A percentile compares a stretch with the other conserved stretches of the same genome.
Evolutionary conservation across 2,329 filamentous ascomycete genomes (phyloP).

Genomic region (Periconia digitata): DNA sequence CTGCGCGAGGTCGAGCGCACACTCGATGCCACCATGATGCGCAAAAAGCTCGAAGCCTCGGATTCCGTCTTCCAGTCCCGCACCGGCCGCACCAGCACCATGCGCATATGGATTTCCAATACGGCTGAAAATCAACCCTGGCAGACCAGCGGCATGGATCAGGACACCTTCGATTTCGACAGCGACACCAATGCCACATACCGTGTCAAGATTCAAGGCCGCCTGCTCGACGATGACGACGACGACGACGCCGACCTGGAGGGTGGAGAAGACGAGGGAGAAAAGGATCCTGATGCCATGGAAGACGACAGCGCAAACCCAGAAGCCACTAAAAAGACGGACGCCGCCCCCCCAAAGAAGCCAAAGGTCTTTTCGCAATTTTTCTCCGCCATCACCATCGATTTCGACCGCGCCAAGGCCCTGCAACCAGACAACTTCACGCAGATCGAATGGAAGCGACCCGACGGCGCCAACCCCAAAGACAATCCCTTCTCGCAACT

Average conservation of each 20-base stretch:
- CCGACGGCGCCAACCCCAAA: conserved; percentile 63
- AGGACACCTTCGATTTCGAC: conserved; percentile 80
- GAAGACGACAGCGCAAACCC: conserved; percentile 62
- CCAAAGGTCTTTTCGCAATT: conserved; percentile 70
- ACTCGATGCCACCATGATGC: conserved; percentile 89
- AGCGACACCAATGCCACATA: conserved; percentile 78
- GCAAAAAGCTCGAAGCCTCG: conserved; percentile 88
- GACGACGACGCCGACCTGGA: conserved; percentile 36
- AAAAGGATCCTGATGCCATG: conserved; percentile 56
- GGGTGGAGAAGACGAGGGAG: conserved; percentile 28
- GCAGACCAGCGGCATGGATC: conserved; percentile 71
- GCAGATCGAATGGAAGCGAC: conserved; percentile 85
- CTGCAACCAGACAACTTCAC: conserved; percentile 66
- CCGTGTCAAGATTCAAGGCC: conserved; percentile 88
- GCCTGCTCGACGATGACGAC: conserved; percentile 63
- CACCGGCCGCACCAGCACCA: conserved; percentile 76
- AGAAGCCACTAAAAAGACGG: conserved; percentile 21
- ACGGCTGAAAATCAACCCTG: conserved; percentile 92
- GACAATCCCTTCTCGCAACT: conserved; percentile 85
- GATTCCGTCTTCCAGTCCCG: conserved; percentile 76
- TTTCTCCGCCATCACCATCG: conserved; percentile 76
- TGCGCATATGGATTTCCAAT: conserved; percentile 94
- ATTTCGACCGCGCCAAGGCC: conserved; percentile 58
- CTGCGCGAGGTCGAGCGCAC: conserved; percentile 84
- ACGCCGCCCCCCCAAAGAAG: conserved; percentile 36